Conservation (phyloP, 495 filamentous ascomycete genomes). For the Achaetomiella virescens region DNA sequence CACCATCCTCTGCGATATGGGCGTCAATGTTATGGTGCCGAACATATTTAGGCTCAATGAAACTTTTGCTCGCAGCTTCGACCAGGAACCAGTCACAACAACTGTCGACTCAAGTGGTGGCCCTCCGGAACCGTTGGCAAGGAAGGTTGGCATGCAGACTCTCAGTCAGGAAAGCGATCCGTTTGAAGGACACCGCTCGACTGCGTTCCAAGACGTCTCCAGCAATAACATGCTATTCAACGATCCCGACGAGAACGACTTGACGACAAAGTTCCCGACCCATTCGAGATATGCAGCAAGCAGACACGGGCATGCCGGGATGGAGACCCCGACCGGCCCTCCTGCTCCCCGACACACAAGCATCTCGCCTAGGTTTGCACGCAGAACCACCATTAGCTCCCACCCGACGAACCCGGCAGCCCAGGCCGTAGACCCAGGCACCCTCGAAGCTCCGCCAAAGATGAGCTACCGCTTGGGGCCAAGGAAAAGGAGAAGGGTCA, state of each 20-base stretch:
- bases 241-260: slow-evolving; percentile 36
- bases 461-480: slow-evolving; percentile 48
- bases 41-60: slow-evolving; percentile 78
- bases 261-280: slow-evolving; percentile 37
- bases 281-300: slow-evolving; percentile 30
- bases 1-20: slow-evolving; percentile 61
- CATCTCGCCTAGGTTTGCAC: slow-evolving; percentile 25
- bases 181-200: slow-evolving; percentile 35
- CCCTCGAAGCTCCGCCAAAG: slow-evolving; percentile 59
- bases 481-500: slow-evolving; percentile 43
- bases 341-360: slow-evolving; percentile 28
- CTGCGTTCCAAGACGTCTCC: slow-evolving; percentile 32
- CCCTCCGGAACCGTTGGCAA: slow-evolving; percentile 29
- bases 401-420: slow-evolving; percentile 53
- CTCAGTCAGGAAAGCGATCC: slow-evolving; percentile 38
- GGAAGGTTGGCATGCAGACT: slow-evolving; percentile 32
- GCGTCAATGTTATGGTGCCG: slow-evolving; percentile 63
- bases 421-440: slow-evolving; percentile 46
- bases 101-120: slow-evolving; percentile 28
- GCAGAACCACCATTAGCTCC: slow-evolving; percentile 65
- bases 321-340: slow-evolving; percentile 36
- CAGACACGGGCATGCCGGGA: slow-evolving; percentile 24
- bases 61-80: slow-evolving; percentile 35
- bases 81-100: slow-evolving; percentile 26
- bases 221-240: slow-evolving; percentile 29